Percentiles rank a stretch among this genome's conserved stretches.
Evolutionary conservation across 106 monocot species (phyloP).

Genomic region (Acanthochlamys bracteata): DNA sequence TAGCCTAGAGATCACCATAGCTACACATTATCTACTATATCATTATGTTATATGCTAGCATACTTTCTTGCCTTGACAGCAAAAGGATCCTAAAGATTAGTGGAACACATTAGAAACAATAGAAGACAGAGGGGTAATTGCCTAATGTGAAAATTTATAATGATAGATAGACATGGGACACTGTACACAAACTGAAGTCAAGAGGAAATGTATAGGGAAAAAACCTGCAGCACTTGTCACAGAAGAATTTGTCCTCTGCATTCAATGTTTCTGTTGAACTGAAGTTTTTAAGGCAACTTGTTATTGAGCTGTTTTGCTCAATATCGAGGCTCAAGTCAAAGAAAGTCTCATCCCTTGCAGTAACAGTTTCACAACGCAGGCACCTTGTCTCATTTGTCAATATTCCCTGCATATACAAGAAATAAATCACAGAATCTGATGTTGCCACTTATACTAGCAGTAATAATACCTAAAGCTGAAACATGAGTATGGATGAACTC

Average conservation of each 20-base stretch:
- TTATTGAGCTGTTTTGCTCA: slow-evolving; percentile 56
- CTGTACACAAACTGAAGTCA: neutral
- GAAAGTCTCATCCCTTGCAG: slow-evolving; percentile 54
- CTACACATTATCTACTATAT: too few species aligned
- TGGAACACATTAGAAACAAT: too few species aligned
- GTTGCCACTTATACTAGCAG: too few species aligned
- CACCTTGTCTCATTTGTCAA: slow-evolving; percentile 57
- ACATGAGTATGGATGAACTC: neutral
- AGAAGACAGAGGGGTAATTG: too few species aligned
- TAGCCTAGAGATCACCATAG: too few species aligned
- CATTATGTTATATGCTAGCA: too few species aligned
- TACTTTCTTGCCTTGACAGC: too few species aligned
- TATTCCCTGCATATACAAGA: slow-evolving; percentile 28
- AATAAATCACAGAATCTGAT: neutral
- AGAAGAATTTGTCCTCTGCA: slow-evolving; percentile 63
- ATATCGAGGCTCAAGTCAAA: slow-evolving; percentile 56
- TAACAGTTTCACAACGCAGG: slow-evolving; percentile 51
- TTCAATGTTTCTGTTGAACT: slow-evolving; percentile 55
- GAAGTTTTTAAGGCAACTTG: slow-evolving; percentile 57
- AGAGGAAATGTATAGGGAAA: neutral
- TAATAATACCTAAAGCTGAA: too few species aligned
- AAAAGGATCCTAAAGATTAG: too few species aligned
- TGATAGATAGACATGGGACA: too few species aligned
- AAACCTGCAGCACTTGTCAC: slow-evolving; percentile 57
- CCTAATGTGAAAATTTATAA: too few species aligned